phyloP scores from a whole-genome alignment of 148 eudicot genomes.

The Drosera capensis region DNA sequence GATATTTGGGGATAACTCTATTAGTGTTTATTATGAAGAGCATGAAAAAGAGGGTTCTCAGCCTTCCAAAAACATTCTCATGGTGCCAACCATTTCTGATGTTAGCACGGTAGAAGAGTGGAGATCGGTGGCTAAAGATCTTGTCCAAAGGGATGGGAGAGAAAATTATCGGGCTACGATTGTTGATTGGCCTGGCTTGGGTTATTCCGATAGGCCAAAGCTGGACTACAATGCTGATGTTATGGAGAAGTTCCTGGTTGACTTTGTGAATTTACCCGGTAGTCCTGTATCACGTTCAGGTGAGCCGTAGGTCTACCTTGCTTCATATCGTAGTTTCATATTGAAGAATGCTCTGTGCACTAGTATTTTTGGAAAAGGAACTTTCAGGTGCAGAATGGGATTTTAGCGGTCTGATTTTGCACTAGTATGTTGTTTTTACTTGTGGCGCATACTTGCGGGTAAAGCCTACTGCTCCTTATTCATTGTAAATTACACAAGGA shows the following conservation, averaged over 20 bases:
- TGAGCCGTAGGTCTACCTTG: slow-evolving; percentile 11
- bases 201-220: slow-evolving; percentile 84
- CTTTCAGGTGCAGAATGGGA: too few species aligned
- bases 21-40: slow-evolving; percentile 58
- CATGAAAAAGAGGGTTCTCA: slow-evolving; percentile 35
- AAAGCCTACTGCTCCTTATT: too few species aligned
- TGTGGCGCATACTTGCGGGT: too few species aligned
- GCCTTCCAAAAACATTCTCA: slow-evolving; percentile 47
- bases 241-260: slow-evolving; percentile 86
- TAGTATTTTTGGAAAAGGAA: too few species aligned
- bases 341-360: not conserved
- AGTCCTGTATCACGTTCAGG: slow-evolving; percentile 45
- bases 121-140: slow-evolving; percentile 65
- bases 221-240: slow-evolving; percentile 82
- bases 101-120: slow-evolving; percentile 95
- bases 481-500: too few species aligned
- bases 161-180: slow-evolving; percentile 48
- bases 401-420: too few species aligned
- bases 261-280: slow-evolving; percentile 49
- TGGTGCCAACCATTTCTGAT: slow-evolving; percentile 92
- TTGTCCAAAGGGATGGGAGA: slow-evolving; percentile 29
- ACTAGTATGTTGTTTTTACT: too few species aligned
- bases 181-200: slow-evolving; percentile 96
- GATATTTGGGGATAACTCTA: slow-evolving; percentile 45
- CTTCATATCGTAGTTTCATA: not conserved